phyloP scores from a whole-genome alignment of 371 early-diverging fungal genomes.

The Entomophthora muscae region DNA sequence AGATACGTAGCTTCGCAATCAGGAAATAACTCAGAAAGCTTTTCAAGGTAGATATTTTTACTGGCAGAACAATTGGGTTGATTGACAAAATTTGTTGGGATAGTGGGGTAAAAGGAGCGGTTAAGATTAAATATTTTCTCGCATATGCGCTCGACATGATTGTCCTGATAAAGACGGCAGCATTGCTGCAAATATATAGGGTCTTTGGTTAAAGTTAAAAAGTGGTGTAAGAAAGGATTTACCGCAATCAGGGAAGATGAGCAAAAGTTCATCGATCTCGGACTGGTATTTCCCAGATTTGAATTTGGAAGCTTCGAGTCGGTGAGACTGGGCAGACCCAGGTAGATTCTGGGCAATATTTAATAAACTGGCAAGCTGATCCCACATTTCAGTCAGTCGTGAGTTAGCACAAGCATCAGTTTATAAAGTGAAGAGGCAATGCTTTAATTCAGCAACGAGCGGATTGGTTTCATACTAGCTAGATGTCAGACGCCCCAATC shows the following conservation, averaged over 20 bases:
- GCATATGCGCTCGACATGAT: slow-evolving; percentile 22
- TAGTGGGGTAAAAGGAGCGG: slow-evolving; percentile 20
- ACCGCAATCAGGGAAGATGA: not conserved
- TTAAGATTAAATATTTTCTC: slow-evolving; percentile 21
- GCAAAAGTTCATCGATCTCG: not conserved
- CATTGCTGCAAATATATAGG: slow-evolving; percentile 24
- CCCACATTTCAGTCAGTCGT: too few relatives aligned
- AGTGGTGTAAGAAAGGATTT: too few relatives aligned
- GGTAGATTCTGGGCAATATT: too few relatives aligned
- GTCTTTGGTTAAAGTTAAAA: slow-evolving; percentile 12
- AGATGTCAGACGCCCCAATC: too few relatives aligned
- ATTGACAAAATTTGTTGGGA: slow-evolving; percentile 7
- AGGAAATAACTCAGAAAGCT: slow-evolving; percentile 29
- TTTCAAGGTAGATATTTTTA: slow-evolving; percentile 17
- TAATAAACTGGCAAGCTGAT: too few relatives aligned
- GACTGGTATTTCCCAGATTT: not conserved
- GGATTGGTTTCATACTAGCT: too few relatives aligned
- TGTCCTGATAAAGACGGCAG: slow-evolving; percentile 17
- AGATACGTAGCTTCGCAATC: slow-evolving; percentile 22
- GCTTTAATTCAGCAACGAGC: too few relatives aligned
- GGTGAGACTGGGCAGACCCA: too few relatives aligned
- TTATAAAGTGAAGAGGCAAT: too few relatives aligned
- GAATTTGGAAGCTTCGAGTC: too few relatives aligned
- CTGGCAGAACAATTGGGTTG: slow-evolving; percentile 10
- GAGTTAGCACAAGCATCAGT: too few relatives aligned